phyloP scores from a whole-genome alignment of 805 yeast species.

The Torulaspora maleeae region DNA sequence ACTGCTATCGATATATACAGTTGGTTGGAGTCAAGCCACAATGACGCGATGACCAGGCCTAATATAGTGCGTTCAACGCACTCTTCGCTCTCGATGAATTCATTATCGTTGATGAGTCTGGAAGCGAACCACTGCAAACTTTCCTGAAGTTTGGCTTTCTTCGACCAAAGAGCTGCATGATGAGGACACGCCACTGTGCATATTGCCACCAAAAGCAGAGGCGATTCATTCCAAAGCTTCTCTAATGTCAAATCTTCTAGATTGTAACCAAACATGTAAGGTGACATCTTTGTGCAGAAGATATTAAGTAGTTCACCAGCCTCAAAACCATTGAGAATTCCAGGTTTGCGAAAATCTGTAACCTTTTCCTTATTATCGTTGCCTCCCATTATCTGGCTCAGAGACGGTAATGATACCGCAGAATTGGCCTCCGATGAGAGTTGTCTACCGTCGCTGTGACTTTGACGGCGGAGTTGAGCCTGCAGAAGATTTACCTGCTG shows the following conservation, averaged over 20 bases:
- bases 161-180: constrained; percentile 38
- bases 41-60: constrained; percentile 60
- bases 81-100: constrained; percentile 37
- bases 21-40: constrained; percentile 63
- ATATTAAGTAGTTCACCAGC: constrained; percentile 44
- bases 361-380: not conserved
- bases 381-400: constrained; percentile 9
- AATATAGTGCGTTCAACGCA: constrained; percentile 58
- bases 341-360: constrained; percentile 6
- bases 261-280: constrained; percentile 63
- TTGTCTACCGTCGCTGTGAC: not conserved
- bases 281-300: constrained; percentile 53
- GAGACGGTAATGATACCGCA: constrained; percentile 6
- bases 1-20: constrained; percentile 63
- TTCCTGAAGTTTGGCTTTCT: constrained; percentile 23
- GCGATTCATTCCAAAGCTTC: constrained; percentile 50
- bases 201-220: constrained; percentile 54
- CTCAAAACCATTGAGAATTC: constrained; percentile 36
- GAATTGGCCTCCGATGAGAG: constrained; percentile 1
- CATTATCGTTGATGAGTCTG: constrained; percentile 31
- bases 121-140: constrained; percentile 35
- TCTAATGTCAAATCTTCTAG: constrained; percentile 47
- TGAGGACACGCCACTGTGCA: constrained; percentile 61
- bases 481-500: constrained; percentile 17
- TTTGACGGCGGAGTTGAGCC: constrained; percentile 11